These are phyloP conservation scores for Limonomyces culmigenus DNA, from an alignment of 1,284 basidiomycete species.

Conservation along the genomic window DNA sequence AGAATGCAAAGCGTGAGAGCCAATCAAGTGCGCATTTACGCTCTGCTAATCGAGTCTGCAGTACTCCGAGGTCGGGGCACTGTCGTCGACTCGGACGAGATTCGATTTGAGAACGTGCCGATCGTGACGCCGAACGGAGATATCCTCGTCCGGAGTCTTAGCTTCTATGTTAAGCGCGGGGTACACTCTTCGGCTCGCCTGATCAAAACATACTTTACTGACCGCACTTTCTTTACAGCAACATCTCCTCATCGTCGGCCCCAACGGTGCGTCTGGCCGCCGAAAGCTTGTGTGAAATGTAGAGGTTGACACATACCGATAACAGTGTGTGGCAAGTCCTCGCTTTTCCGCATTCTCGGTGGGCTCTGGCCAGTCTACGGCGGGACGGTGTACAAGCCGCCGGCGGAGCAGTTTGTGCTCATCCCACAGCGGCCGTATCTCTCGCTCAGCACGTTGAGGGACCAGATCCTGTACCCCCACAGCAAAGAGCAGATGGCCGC, in stretches of 20 bases:
- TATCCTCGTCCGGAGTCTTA: constrained; percentile 69
- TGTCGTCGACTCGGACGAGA: constrained; percentile 74
- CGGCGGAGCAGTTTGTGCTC: constrained; percentile 79
- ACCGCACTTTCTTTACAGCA: constrained; percentile 28
- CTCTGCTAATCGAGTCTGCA: constrained; percentile 13
- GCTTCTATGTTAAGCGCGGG: constrained; percentile 81
- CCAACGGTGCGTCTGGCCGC: no score
- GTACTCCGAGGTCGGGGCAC: constrained; percentile 71
- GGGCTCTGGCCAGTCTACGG: constrained; percentile 97
- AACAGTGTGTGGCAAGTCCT: constrained; percentile 82
- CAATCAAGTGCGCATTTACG: not conserved
- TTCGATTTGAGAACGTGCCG: constrained; percentile 85
- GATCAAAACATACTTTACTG: not conserved
- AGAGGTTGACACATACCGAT: no score
- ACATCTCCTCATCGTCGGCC: constrained; percentile 83
- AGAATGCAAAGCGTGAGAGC: constrained; percentile 61
- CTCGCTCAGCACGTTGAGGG: constrained; percentile 82
- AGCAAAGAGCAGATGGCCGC: constrained; percentile 59
- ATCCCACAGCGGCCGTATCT: constrained; percentile 96
- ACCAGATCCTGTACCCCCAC: constrained; percentile 86
- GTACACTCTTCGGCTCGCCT: constrained; percentile 31
- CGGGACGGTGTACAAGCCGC: constrained; percentile 86
- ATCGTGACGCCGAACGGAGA: constrained; percentile 96
- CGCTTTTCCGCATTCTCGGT: constrained; percentile 87
- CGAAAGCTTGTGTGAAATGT: no score